Conservation (phyloP, 129 eudicot genomes). For the Saussurea involucrata region DNA sequence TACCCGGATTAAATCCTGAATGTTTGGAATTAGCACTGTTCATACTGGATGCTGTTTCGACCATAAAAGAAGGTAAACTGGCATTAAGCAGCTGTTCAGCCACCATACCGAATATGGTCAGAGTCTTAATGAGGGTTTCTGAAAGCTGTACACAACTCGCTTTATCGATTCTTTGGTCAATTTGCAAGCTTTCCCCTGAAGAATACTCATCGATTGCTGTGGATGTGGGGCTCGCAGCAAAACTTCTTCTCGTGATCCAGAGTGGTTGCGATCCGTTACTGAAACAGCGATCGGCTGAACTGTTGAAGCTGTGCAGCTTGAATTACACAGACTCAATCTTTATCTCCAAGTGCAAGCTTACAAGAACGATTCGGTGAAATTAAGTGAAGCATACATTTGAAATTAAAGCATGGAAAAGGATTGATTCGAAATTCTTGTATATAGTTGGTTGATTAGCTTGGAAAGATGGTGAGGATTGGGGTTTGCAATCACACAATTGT, state of each 20-base stretch:
- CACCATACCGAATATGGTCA: conserved; percentile 50
- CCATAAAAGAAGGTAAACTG: conserved; percentile 37
- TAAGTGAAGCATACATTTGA: background rate
- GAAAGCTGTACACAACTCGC: conserved; percentile 45
- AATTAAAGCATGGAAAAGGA: conserved; percentile 4
- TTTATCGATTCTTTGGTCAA: conserved; percentile 41
- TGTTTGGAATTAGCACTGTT: conserved; percentile 40
- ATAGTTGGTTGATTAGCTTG: conserved; percentile 9
- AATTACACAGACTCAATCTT: conserved; percentile 51
- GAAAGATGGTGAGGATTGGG: conserved; percentile 20
- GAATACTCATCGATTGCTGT: conserved; percentile 47
- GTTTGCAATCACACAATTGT: conserved; percentile 31
- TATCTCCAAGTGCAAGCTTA: conserved; percentile 56
- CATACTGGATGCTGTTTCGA: conserved; percentile 38
- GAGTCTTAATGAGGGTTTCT: conserved; percentile 45
- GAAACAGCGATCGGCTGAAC: conserved; percentile 47
- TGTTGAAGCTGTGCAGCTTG: conserved; percentile 52
- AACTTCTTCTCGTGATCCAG: conserved; percentile 48
- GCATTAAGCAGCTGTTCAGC: conserved; percentile 45
- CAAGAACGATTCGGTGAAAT: conserved; percentile 44
- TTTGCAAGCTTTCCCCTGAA: conserved; percentile 50
- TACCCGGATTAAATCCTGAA: conserved; percentile 42
- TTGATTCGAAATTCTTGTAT: conserved; percentile 20
- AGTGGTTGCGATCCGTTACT: conserved; percentile 51
- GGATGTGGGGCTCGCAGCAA: conserved; percentile 56